phyloP scores from a whole-genome alignment of 2,329 filamentous ascomycete species.

The Sphaerulina vaccinii region DNA sequence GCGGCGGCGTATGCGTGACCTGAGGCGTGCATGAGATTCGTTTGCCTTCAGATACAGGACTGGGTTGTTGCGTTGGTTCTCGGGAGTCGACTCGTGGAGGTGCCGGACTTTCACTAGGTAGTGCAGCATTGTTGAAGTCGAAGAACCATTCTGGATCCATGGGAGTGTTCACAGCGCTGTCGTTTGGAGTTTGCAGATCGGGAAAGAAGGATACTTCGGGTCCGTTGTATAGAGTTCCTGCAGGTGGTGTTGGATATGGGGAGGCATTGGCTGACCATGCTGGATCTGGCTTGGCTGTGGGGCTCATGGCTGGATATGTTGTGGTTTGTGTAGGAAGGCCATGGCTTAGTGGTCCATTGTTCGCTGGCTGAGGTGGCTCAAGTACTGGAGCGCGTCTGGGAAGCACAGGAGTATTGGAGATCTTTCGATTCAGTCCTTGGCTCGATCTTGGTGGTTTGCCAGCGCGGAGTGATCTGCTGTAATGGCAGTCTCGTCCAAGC shows the following conservation, averaged over 20 bases:
- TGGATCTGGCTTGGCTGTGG: constrained; percentile 7
- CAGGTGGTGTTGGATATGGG: constrained; percentile 21
- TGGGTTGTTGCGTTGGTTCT: constrained; percentile 13
- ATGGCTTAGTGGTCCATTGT: not conserved
- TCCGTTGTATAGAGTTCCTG: constrained; percentile 8
- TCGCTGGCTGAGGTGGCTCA: constrained; percentile 2
- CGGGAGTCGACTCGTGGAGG: constrained; percentile 5
- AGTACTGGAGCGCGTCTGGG: constrained; percentile 15
- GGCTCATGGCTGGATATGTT: constrained; percentile 5
- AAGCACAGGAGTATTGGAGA: constrained; percentile 22
- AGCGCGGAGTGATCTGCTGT: constrained; percentile 25
- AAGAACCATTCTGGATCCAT: constrained; percentile 24
- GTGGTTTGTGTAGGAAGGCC: not conserved
- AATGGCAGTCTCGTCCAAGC: constrained; percentile 24
- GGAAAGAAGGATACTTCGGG: constrained; percentile 15
- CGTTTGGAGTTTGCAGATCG: constrained; percentile 14
- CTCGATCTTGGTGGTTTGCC: constrained; percentile 26
- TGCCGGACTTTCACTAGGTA: constrained; percentile 4
- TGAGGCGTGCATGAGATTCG: not conserved
- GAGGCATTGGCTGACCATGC: constrained; percentile 14
- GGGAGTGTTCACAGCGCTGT: constrained; percentile 13
- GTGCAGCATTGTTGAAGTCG: constrained; percentile 21
- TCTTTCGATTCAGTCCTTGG: constrained; percentile 20
- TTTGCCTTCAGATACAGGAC: constrained; percentile 9
- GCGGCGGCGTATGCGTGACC: too few relatives aligned